Evolutionary conservation across 495 filamentous ascomycete genomes (phyloP), one percentile per base, ranked within the genome.

Genomic region (Neurospora sp.): DNA sequence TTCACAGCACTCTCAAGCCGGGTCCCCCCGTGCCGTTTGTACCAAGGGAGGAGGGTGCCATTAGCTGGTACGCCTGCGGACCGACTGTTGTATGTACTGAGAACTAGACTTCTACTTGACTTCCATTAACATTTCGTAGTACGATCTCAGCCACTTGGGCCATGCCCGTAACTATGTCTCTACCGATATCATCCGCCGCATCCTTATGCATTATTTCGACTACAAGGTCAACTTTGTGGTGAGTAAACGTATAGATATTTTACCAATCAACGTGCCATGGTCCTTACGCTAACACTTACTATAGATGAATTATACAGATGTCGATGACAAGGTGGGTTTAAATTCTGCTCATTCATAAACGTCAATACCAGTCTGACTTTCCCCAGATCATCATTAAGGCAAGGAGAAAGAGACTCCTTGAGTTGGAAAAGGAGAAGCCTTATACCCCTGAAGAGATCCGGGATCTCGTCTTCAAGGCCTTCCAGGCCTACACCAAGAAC

Each of bases 11-110:
- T 3, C 83, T 97, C 71, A 91, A 90, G 61, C 87, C 85, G 40
- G 85, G 90, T 71, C 81, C 83, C 14, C 92, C 94, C 82, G 89
- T 89, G 18, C 87, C 88, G 3, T 97, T 97, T 75, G 83, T 92
- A 35, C 94, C 94, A 10, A 83, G 91, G 53, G 89, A 94, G 78
- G 83, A 86, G 27, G 91, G 88, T 71, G 91, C 91, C 75, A 87
- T 97, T 3, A 90, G 88, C 4, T 97, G 94, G 94, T 97, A 97
- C 82, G 91, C 88, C 59, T 97, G 93, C 83, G 93, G 95, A 1
- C 95, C 95, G 68, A 98, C 95, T 10, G 93, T 65, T 35, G 53
- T 65, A 65, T 35, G 53, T 65, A 65, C 31, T 65, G 53, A 31
- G 53, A 35, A 8, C 27, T 35, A 8, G 14, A 65, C 20, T 59